phyloP scores from a whole-genome alignment of 495 filamentous ascomycete genomes.

The Massariosphaeria phaeospora region DNA sequence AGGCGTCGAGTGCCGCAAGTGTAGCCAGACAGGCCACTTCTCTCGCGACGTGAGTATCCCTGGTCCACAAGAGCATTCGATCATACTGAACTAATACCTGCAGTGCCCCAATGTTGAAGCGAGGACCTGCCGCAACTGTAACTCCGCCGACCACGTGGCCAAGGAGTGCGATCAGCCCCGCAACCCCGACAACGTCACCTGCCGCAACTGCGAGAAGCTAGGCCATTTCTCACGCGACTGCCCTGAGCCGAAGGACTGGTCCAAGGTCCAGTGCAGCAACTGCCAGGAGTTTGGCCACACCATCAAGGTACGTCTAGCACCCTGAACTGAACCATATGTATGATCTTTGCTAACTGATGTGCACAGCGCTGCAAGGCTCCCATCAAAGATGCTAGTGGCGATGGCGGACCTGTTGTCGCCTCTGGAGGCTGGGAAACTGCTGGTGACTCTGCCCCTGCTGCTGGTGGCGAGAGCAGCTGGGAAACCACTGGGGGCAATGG shows the following conservation, averaged over 20 bases:
- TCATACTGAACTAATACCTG: background rate
- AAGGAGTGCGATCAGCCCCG: slow-evolving; percentile 55
- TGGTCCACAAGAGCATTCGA: background rate
- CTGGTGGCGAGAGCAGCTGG: background rate
- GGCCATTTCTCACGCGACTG: slow-evolving; percentile 74
- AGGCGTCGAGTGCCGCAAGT: slow-evolving; percentile 75
- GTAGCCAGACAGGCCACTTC: slow-evolving; percentile 74
- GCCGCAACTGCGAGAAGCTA: slow-evolving; percentile 65
- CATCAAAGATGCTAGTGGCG: background rate
- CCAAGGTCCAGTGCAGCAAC: slow-evolving; percentile 68
- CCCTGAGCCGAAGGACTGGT: slow-evolving; percentile 68
- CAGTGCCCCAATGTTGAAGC: slow-evolving; percentile 57
- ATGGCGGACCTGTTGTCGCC: background rate
- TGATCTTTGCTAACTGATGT: no score
- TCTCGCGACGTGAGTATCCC: slow-evolving; percentile 52
- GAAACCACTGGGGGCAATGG: background rate
- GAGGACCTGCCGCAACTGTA: slow-evolving; percentile 52
- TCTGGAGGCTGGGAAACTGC: background rate
- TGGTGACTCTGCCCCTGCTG: background rate
- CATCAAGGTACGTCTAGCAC: no score
- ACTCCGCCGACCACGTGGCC: slow-evolving; percentile 50
- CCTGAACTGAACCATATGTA: no score
- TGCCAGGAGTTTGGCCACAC: slow-evolving; percentile 55
- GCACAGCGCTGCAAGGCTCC: slow-evolving; percentile 1
- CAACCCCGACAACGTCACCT: slow-evolving; percentile 49